Evolutionary conservation across 108 stramenopile genomes (phyloP).

Genomic region (Chaetoceros muelleri): DNA sequence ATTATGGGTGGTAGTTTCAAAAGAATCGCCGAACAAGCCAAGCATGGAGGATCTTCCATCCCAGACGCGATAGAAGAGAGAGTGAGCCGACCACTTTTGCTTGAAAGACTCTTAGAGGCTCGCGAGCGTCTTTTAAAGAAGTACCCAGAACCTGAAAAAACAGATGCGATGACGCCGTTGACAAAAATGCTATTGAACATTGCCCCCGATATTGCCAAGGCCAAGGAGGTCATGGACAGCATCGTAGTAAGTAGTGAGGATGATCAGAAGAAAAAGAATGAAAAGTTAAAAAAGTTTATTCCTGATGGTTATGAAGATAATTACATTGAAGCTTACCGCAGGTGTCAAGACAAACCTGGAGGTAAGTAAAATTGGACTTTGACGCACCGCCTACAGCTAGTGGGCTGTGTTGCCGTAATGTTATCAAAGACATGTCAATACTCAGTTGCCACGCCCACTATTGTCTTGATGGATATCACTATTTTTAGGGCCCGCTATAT

Average conservation of each 20-base stretch:
- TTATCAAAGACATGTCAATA: too few species aligned
- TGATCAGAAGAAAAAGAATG: constrained; percentile 15
- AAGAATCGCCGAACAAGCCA: constrained; percentile 57
- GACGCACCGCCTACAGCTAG: too few species aligned
- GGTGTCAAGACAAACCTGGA: constrained; percentile 76
- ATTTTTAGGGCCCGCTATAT: constrained; percentile 33
- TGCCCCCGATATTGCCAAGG: constrained; percentile 10
- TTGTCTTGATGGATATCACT: background rate
- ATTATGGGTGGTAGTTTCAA: constrained; percentile 62
- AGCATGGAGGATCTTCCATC: constrained; percentile 36
- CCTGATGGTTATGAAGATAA: constrained; percentile 41
- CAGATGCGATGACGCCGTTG: constrained; percentile 16
- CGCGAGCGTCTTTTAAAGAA: constrained; percentile 46
- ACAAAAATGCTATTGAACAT: constrained; percentile 42
- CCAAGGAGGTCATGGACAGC: constrained; percentile 6
- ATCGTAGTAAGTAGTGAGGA: constrained; percentile 20
- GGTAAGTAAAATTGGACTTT: constrained; percentile 39
- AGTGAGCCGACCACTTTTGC: constrained; percentile 42
- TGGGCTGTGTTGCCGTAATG: too few species aligned
- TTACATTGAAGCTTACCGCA: constrained; percentile 57
- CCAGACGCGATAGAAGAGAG: constrained; percentile 39
- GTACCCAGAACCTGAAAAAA: constrained; percentile 12
- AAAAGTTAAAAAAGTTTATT: constrained; percentile 8
- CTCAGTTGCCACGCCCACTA: too few species aligned
- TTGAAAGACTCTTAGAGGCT: constrained; percentile 59